Conservation (phyloP, 306 rosid genomes). For the Inga laurina region DNA sequence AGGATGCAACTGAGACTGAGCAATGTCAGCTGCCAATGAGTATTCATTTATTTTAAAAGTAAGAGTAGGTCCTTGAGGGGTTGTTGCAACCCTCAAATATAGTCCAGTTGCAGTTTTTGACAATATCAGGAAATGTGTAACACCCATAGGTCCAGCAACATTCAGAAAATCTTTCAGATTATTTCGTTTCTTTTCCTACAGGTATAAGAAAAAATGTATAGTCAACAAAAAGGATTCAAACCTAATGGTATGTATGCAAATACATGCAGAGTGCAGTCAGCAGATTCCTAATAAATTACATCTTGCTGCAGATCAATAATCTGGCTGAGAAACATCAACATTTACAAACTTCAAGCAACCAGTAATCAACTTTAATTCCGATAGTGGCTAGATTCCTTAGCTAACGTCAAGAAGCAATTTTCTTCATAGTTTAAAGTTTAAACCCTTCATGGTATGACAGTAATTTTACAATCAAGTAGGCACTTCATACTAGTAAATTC, state of each 20-base stretch:
- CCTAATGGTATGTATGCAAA: not conserved
- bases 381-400: not conserved
- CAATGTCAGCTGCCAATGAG: constrained; percentile 77
- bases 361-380: not conserved
- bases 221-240: constrained; percentile 25
- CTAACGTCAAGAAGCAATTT: constrained; percentile 9
- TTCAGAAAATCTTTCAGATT: constrained; percentile 83
- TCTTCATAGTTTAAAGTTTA: not conserved
- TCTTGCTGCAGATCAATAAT: constrained; percentile 11
- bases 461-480: constrained; percentile 16
- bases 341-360: constrained; percentile 7
- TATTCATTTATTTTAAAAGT: constrained; percentile 78
- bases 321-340: not conserved
- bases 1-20: constrained; percentile 74
- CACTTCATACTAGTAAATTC: not conserved
- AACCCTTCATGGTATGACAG: not conserved
- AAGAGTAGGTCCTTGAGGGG: constrained; percentile 97
- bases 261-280: not conserved
- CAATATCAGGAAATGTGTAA: constrained; percentile 89
- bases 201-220: not conserved
- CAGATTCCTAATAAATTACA: not conserved
- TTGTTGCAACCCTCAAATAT: constrained; percentile 83
- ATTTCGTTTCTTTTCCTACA: constrained; percentile 91
- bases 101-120: constrained; percentile 78
- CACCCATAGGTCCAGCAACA: constrained; percentile 97